A percentile compares a stretch with the other conserved stretches of the same genome.
phyloP scores from a whole-genome alignment of 2,329 filamentous ascomycete genomes.

The Fusarium sp. region DNA sequence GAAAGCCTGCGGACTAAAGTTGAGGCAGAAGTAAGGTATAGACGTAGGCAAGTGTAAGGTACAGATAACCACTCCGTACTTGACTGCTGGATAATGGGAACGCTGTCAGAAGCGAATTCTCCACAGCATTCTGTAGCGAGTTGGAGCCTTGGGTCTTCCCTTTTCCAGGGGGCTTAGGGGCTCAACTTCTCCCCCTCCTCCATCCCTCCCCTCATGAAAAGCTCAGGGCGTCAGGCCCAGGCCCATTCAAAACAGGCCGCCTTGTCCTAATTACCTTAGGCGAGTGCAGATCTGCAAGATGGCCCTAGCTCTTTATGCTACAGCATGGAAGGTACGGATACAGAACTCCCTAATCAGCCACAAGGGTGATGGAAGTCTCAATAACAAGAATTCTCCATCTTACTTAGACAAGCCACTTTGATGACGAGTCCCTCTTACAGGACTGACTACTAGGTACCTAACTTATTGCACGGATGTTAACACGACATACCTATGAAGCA shows the following conservation, averaged over 20 bases:
- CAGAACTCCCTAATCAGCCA: not conserved
- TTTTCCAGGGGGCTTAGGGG: constrained; percentile 45
- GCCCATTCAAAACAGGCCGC: constrained; percentile 23
- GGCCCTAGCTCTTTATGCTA: constrained; percentile 40
- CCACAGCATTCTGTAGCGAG: constrained; percentile 22
- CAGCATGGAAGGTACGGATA: not conserved
- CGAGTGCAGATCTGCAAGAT: constrained; percentile 43
- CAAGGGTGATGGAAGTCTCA: constrained; percentile 11
- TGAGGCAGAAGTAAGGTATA: constrained; percentile 24
- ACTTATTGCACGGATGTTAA: not conserved
- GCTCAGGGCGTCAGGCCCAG: not conserved
- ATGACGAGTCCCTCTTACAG: constrained; percentile 42
- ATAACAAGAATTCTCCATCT: not conserved
- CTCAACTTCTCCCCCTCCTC: constrained; percentile 9
- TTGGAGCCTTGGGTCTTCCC: constrained; percentile 37
- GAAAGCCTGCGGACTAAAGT: constrained; percentile 39
- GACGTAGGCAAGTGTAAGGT: not conserved
- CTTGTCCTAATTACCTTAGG: constrained; percentile 15
- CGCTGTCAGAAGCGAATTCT: constrained; percentile 52
- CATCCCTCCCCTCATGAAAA: not conserved
- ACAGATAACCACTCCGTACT: not conserved
- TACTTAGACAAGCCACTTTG: constrained; percentile 27
- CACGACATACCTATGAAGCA: not conserved
- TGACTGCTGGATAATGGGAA: constrained; percentile 44
- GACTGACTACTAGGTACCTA: too few relatives aligned